Base-by-base conservation (phyloP, 208 protist genomes). In the Crithidia sp. region DNA sequence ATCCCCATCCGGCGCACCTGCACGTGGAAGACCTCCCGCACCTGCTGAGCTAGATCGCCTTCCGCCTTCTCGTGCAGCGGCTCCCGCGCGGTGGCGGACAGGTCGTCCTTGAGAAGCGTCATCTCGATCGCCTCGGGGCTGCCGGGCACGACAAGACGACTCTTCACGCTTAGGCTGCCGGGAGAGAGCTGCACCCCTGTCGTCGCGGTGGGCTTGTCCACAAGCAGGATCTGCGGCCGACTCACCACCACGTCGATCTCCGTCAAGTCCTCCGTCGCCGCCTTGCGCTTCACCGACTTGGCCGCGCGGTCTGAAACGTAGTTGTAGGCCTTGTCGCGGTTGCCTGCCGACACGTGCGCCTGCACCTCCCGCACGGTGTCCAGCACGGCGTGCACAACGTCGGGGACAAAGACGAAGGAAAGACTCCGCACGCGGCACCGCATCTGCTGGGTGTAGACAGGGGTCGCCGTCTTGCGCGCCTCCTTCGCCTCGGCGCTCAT, bases 251-350 rank as follows among this genome's bases (percentile, higher is more conserved):
- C 63, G 45, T 93, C 85, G n/a, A 93, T 64, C 69, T 92, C 73
- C 57, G 72, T 87, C 53, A 96, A 73, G 44, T 81, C 56, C 71
- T 72, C 57, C 17, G 81, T 67, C 7, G 70, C 60, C 0, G 75
- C 78, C 54, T 84, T 59, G 44, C 70, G 73, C 65, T 70, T 50
- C 71, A 77, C 59, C 64, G 76, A 59, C 68, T 72, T 68, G 44
- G 75, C 70, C 2, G 85, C 83, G 17, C 72, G 81, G 59, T 89
- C 82, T 9, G 77, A 80, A 14, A 96, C 79, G 77, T 92, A 94
- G 55, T 85, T 79, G 63, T 87, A 89, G 8, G 87, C 91, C 68
- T 90, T 91, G 64, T 82, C 71, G 40, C 81, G 81, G 77, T 96
- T 94, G 53, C 77, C 68, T 37, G 87, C 84, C 5, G 85, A 88